Evolutionary conservation across 2,329 filamentous ascomycete species (phyloP).

Genomic region (Lecanosticta acicola): DNA sequence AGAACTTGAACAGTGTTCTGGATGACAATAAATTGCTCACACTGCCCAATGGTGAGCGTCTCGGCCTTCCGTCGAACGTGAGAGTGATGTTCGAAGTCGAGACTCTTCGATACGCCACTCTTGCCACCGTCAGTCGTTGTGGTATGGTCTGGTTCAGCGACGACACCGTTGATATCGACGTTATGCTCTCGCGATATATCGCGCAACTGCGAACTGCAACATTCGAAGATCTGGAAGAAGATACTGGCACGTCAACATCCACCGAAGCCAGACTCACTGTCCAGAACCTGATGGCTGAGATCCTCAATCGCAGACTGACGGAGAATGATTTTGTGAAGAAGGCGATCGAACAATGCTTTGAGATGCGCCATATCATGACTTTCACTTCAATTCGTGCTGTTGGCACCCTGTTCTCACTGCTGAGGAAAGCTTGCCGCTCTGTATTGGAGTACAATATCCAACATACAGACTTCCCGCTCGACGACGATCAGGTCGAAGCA

Average conservation of each 20-base stretch:
- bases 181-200: conserved; percentile 91
- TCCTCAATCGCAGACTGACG: conserved; percentile 69
- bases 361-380: conserved; percentile 95
- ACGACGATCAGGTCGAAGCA: conserved; percentile 79
- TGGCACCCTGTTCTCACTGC: conserved; percentile 85
- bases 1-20: conserved; percentile 98
- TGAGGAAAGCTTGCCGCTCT: conserved; percentile 89
- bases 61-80: conserved; percentile 89
- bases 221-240: conserved; percentile 95
- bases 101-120: conserved; percentile 91
- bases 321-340: conserved; percentile 75
- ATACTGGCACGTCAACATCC: conserved; percentile 63
- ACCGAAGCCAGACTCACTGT: conserved; percentile 59
- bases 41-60: conserved; percentile 92
- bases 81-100: conserved; percentile 99
- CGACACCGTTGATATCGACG: conserved; percentile 84
- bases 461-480: conserved; percentile 88
- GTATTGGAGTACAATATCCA: conserved; percentile 94
- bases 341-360: conserved; percentile 67
- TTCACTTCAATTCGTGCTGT: conserved; percentile 87
- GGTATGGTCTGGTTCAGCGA: conserved; percentile 99
- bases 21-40: conserved; percentile 99
- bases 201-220: conserved; percentile 72
- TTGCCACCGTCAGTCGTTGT: conserved; percentile 98
- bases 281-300: conserved; percentile 72